phyloP scores from a whole-genome alignment of 2,329 filamentous ascomycete species.

The Colletotrichum cuscutae region DNA sequence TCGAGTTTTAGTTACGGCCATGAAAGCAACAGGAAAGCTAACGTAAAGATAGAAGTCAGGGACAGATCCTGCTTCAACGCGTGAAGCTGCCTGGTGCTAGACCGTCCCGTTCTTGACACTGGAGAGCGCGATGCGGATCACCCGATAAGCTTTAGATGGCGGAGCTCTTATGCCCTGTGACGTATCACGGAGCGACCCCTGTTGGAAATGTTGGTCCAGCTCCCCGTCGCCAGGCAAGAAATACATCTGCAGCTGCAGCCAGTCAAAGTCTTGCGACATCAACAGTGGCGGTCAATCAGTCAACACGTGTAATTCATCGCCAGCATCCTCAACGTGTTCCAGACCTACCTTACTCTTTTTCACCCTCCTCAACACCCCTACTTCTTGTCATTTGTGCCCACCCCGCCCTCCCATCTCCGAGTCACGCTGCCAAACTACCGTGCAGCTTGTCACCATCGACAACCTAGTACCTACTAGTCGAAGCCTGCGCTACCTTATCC shows the following conservation, averaged over 20 bases:
- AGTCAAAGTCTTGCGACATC: not conserved
- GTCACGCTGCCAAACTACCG: conserved; percentile 9
- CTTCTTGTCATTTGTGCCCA: not conserved
- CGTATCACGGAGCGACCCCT: conserved; percentile 16
- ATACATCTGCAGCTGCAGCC: not conserved
- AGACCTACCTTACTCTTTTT: not conserved
- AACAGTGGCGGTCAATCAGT: conserved; percentile 15
- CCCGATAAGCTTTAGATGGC: conserved; percentile 16
- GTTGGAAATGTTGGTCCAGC: conserved; percentile 15
- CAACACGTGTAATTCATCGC: conserved; percentile 23
- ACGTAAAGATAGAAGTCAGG: no score
- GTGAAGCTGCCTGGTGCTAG: not conserved
- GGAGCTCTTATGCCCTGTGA: conserved; percentile 13
- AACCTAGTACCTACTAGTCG: not conserved
- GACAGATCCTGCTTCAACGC: not conserved
- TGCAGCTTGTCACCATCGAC: not conserved
- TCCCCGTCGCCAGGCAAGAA: not conserved
- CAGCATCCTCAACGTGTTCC: conserved; percentile 13
- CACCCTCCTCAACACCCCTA: not conserved
- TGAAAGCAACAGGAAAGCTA: not conserved
- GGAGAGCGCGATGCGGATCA: not conserved
- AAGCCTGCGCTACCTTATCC: not conserved
- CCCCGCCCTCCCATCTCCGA: not conserved
- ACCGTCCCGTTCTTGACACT: not conserved
- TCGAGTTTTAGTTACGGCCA: not conserved